Evolutionary conservation across 345 rosid species (phyloP).

Genomic region (Aethionema arabicum): DNA sequence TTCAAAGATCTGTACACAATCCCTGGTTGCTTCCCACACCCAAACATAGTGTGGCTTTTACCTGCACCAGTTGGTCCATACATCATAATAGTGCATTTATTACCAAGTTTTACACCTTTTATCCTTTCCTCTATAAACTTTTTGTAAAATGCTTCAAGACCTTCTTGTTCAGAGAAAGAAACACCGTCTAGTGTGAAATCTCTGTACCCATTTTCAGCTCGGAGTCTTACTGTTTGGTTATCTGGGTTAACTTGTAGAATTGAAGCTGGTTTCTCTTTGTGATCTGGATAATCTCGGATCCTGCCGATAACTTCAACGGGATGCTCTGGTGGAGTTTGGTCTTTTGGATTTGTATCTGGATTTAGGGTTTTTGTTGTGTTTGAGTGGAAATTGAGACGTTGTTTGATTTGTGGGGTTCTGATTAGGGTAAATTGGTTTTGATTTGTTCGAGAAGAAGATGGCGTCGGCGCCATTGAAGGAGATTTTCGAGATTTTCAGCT

Average conservation of each 20-base stretch:
- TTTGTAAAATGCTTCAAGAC: conserved; percentile 65
- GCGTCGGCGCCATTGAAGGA: conserved; percentile 74
- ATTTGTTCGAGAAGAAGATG: conserved; percentile 50
- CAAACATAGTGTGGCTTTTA: conserved; percentile 95
- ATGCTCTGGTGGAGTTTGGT: conserved; percentile 58
- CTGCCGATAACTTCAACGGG: conserved; percentile 91
- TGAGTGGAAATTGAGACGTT: conserved; percentile 61
- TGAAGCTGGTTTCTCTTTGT: conserved; percentile 56
- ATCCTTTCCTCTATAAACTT: conserved; percentile 75
- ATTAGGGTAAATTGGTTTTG: conserved; percentile 42
- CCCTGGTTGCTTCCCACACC: conserved; percentile 83
- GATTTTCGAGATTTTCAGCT: conserved; percentile 10
- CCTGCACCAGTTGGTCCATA: conserved; percentile 98
- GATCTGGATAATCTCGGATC: conserved; percentile 64
- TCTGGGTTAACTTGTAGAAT: conserved; percentile 62
- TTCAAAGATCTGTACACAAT: conserved; percentile 73
- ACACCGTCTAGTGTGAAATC: conserved; percentile 89
- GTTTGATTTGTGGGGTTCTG: conserved; percentile 76
- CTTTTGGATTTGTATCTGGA: conserved; percentile 45
- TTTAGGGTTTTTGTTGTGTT: conserved; percentile 44
- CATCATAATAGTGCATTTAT: conserved; percentile 89
- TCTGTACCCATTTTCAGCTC: conserved; percentile 86
- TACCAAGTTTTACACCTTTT: conserved; percentile 73
- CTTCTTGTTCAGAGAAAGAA: conserved; percentile 79
- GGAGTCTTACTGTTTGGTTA: conserved; percentile 57